Evolutionary conservation across 2,329 filamentous ascomycete genomes (phyloP), one percentile per base, ranked within the genome.

Genomic region (Apiospora aurea): DNA sequence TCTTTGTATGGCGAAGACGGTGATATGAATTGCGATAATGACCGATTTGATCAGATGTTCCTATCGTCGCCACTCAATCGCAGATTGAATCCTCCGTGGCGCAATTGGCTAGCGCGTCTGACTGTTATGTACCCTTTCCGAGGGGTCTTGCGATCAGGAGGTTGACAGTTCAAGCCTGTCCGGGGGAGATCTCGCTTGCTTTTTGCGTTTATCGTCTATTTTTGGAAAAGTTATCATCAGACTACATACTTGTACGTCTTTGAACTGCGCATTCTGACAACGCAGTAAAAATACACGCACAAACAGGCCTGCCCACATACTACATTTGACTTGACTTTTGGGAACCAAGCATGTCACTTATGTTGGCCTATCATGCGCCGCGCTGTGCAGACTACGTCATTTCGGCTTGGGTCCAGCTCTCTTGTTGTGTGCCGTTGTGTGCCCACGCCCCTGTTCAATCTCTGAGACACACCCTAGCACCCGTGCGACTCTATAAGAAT

Each of bases 61-160:
- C 13, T n/a, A 21, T 14, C 16, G 21, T 61, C 26, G 53, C 53
- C 53, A 61, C 53, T 38, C 29, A 38, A 61, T 61, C 16, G 18
- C 8, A 61, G 53, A 61, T 61, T 64, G 34, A 64, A 24, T 64
- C 57, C 34, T 64, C 57, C 57, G 57, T 89, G 80, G 81, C 81
- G 72, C 81, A 83, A 76, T 85, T 87, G 85, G 85, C 84, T 87
- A 87, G 85, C 85, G 85, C 85, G 85, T 87, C 82, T 83, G 85
- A 87, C 85, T 87, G 85, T 87, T 87, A 87, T 34, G 13, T 21
- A 0, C 49, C 10, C n/a, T 51, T 26, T 13, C 4, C 49, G 26
- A 8, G 49, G 49, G 49, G 10, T 51, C 18, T 14, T 41, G 57
- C 57, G 38, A 64, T 64, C 57, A 21, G 34, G 57, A 64, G 57